Conservation (phyloP, 2,329 filamentous ascomycete genomes). For the Tolypocladium tundrense region DNA sequence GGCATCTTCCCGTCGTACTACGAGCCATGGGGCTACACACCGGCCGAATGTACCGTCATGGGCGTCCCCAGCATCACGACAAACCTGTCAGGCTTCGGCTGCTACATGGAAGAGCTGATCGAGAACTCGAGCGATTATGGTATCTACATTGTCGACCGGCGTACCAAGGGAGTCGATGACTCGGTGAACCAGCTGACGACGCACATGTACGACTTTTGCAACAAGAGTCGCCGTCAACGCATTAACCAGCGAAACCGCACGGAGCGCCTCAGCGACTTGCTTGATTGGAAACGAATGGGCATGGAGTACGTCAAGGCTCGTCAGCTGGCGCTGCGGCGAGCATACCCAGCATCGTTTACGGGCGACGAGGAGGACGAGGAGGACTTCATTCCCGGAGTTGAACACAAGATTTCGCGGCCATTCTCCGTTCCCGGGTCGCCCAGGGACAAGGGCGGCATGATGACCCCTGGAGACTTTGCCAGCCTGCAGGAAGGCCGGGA, state of each 20-base stretch:
- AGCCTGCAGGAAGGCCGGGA: slow-evolving; percentile 91
- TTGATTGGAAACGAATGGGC: slow-evolving; percentile 99
- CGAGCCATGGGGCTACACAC: slow-evolving; percentile 98
- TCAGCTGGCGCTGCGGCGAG: slow-evolving; percentile 80
- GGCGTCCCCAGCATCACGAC: slow-evolving; percentile 97
- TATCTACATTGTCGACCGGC: slow-evolving; percentile 96
- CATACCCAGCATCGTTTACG: slow-evolving; percentile 80
- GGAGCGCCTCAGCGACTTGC: slow-evolving; percentile 83
- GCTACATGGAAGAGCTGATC: slow-evolving; percentile 99
- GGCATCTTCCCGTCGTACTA: slow-evolving; percentile 97
- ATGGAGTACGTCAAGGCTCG: slow-evolving; percentile 98
- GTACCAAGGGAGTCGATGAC: slow-evolving; percentile 92
- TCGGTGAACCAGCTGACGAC: slow-evolving; percentile 90
- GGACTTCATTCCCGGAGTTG: slow-evolving; percentile 83
- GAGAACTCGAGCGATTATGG: slow-evolving; percentile 97
- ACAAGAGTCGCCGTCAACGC: slow-evolving; percentile 87
- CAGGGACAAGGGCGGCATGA: slow-evolving; percentile 85
- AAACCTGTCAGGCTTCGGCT: slow-evolving; percentile 94
- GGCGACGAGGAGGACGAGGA: slow-evolving; percentile 74
- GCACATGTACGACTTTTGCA: slow-evolving; percentile 82
- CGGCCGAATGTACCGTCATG: slow-evolving; percentile 97
- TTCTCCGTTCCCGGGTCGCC: slow-evolving; percentile 92
- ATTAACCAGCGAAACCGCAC: slow-evolving; percentile 99
- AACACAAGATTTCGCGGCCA: slow-evolving; percentile 90
- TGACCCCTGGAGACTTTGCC: slow-evolving; percentile 97